Conservation (phyloP, 495 filamentous ascomycete genomes). For the Thozetella sp. region DNA sequence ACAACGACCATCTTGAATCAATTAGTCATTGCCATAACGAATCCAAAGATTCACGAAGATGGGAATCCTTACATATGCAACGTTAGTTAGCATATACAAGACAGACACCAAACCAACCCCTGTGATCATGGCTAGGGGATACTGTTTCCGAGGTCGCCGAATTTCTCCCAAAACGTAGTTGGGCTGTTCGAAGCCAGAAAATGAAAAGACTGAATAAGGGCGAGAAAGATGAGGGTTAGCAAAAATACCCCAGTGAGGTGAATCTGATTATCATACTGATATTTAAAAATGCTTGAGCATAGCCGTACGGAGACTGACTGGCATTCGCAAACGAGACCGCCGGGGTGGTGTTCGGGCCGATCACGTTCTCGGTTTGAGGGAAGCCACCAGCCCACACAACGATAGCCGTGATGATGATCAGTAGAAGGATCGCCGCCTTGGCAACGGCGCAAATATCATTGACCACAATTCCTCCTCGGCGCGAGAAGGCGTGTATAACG, state of each 20-base stretch:
- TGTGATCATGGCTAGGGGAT: constrained; percentile 32
- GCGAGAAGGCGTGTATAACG: constrained; percentile 47
- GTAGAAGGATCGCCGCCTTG: constrained; percentile 45
- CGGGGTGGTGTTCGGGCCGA: no score
- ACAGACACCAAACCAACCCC: constrained; percentile 28
- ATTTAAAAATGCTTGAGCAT: constrained; percentile 30
- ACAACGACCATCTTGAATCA: constrained; percentile 24
- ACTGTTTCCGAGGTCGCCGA: constrained; percentile 34
- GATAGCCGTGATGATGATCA: constrained; percentile 40
- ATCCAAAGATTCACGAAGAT: no score
- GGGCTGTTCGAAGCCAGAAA: constrained; percentile 40
- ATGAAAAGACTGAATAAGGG: constrained; percentile 27
- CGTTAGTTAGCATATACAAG: constrained; percentile 44
- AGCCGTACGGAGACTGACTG: constrained; percentile 16
- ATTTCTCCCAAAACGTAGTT: constrained; percentile 51
- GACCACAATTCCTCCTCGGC: constrained; percentile 48
- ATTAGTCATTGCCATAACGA: no score
- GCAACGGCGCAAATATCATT: constrained; percentile 51
- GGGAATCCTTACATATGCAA: constrained; percentile 40
- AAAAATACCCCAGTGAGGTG: no score
- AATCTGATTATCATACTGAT: constrained; percentile 13
- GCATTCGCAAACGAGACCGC: no score
- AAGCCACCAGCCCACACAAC: no score
- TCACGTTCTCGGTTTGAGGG: no score
- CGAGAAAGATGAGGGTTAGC: no score